Evolutionary conservation across 768 basidiomycete species (phyloP).

Genomic region (Leccinum longicurvipes): DNA sequence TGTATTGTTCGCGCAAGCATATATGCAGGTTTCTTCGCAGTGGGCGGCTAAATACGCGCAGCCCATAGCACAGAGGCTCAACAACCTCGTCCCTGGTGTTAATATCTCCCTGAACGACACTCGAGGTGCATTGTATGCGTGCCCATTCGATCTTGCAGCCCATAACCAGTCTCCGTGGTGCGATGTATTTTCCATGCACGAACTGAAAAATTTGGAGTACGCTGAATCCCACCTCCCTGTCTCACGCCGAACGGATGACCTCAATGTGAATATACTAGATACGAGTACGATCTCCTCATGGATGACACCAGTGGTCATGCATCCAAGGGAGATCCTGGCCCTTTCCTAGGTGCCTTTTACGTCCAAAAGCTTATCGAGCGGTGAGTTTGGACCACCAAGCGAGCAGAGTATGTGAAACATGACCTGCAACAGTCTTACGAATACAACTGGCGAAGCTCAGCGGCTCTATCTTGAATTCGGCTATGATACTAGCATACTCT

Average conservation of each 20-base stretch:
- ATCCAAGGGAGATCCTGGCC: slow-evolving; percentile 29
- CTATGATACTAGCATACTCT: slow-evolving; percentile 40
- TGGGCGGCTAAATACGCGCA: slow-evolving; percentile 37
- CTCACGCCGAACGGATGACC: neutral
- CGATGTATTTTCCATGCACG: slow-evolving; percentile 32
- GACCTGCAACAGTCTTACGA: slow-evolving; percentile 28
- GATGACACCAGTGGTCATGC: slow-evolving; percentile 37
- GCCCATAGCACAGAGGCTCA: slow-evolving; percentile 34
- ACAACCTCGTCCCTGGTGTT: slow-evolving; percentile 32
- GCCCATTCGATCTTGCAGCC: slow-evolving; percentile 40
- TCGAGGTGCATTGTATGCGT: slow-evolving; percentile 41
- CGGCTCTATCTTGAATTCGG: slow-evolving; percentile 41
- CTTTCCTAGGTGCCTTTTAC: slow-evolving; percentile 38
- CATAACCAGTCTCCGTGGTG: slow-evolving; percentile 40
- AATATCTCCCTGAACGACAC: slow-evolving; percentile 33
- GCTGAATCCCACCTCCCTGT: slow-evolving; percentile 5
- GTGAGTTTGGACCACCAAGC: slow-evolving; percentile 11
- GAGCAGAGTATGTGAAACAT: neutral
- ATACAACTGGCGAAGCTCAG: slow-evolving; percentile 32
- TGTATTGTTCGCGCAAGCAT: neutral
- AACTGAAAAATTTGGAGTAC: slow-evolving; percentile 37
- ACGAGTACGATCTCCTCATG: slow-evolving; percentile 41
- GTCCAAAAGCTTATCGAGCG: slow-evolving; percentile 39
- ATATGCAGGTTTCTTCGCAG: slow-evolving; percentile 15
- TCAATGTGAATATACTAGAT: slow-evolving; percentile 17